Evolutionary conservation across 2,329 filamentous ascomycete genomes (phyloP).

Genomic region (Claviceps paspali): DNA sequence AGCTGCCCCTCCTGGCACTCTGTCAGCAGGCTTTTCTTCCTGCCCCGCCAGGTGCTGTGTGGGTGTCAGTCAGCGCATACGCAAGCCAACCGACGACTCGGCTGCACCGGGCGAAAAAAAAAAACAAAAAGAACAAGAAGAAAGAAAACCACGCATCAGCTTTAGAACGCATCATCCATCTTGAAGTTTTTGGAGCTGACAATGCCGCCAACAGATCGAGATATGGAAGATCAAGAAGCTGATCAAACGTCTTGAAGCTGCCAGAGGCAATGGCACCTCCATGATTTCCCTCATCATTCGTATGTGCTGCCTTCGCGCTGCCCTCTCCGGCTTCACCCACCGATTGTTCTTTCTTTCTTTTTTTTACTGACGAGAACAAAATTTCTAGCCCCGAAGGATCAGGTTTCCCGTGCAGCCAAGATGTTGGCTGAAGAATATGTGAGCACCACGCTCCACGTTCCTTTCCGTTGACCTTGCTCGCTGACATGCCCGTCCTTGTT

Average conservation of each 20-base stretch:
- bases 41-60: constrained; percentile 16
- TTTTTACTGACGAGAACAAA: constrained; percentile 3
- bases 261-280: constrained; percentile 94
- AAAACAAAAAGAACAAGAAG: no score
- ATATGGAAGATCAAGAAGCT: constrained; percentile 99
- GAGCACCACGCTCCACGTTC: constrained; percentile 19
- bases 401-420: constrained; percentile 89
- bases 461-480: constrained; percentile 34
- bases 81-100: background rate
- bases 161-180: background rate
- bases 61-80: background rate
- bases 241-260: constrained; percentile 95
- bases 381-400: constrained; percentile 76
- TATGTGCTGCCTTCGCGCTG: constrained; percentile 30
- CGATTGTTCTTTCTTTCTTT: background rate
- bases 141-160: background rate
- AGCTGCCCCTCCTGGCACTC: constrained; percentile 13
- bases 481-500: constrained; percentile 10
- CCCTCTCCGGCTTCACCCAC: background rate
- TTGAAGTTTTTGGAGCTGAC: constrained; percentile 3
- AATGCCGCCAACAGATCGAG: constrained; percentile 37
- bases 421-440: constrained; percentile 99
- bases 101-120: no score
- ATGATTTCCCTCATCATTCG: constrained; percentile 99
- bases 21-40: no score